phyloP scores from a whole-genome alignment of 2,329 filamentous ascomycete species.

The Lecanicillium sp. region DNA sequence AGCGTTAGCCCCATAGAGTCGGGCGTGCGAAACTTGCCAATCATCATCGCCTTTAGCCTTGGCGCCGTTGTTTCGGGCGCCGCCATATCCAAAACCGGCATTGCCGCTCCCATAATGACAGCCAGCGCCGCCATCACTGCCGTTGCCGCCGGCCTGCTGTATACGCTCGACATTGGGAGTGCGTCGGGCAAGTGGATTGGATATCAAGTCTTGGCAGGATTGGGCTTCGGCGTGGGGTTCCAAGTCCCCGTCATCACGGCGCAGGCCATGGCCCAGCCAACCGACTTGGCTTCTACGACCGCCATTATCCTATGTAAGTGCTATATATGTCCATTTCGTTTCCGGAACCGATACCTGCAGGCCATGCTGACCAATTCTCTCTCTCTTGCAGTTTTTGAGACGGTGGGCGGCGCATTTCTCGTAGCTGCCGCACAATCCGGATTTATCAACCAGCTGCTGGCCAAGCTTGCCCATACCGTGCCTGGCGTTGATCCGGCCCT shows the following conservation, averaged over 20 bases:
- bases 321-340: background rate
- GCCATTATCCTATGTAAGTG: constrained; percentile 29
- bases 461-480: constrained; percentile 20
- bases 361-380: background rate
- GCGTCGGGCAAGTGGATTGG: constrained; percentile 34
- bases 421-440: constrained; percentile 34
- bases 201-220: constrained; percentile 37
- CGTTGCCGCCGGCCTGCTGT: constrained; percentile 28
- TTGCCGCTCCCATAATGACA: background rate
- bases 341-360: background rate
- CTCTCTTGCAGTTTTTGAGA: constrained; percentile 28
- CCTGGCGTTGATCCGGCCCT: constrained; percentile 25
- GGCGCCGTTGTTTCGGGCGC: constrained; percentile 15
- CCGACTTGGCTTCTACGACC: constrained; percentile 33
- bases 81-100: background rate
- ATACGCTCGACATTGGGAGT: constrained; percentile 26
- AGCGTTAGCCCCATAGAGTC: constrained; percentile 26
- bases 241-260: constrained; percentile 37
- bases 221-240: constrained; percentile 30
- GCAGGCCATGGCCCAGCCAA: constrained; percentile 25
- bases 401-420: constrained; percentile 37
- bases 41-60: constrained; percentile 30
- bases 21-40: constrained; percentile 35
- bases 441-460: constrained; percentile 31
- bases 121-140: constrained; percentile 29